Evolutionary conservation across 164 flowering plant genomes (phyloP), one percentile per base, ranked within the genome.

Genomic region (Houttuynia cordata): DNA sequence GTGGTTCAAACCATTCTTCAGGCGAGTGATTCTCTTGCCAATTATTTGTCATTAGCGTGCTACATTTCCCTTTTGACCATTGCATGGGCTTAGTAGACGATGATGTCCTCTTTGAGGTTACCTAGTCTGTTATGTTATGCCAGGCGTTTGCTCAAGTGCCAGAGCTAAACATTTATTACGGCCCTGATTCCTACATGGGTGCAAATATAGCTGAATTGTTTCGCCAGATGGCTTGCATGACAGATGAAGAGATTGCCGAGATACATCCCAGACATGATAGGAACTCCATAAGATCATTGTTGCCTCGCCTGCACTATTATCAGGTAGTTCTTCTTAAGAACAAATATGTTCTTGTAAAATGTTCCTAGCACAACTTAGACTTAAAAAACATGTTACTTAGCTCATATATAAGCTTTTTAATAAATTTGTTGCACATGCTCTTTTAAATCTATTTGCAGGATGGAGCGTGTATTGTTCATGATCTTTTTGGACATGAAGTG

Each of bases 111-210:
- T 5, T 57, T 34, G 45, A 57, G n/a, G 7, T 15, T 6, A 7
- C 42, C 37, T 6, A 57, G 10, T 20, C 55, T 12, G 53, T 22
- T 53, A 62, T 53, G 41, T 34, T 57, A 51, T 65, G 41, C 24
- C 78, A 93, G 99, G 96, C 96, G 55, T 93, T 90, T 81, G 79
- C 95, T 54, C 89, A 93, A 77, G 74, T 93, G 30, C 89, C 94
- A 51, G 82, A 81, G 66, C 67, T 90, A 39, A 80, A 77, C 21
- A 64, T 93, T 60, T 86, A 82, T 79, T 93, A 93, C 73, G 99
- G 99, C 53, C 99, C 99, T 50, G 97, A 93, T 72, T 79, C 96
- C 51, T 93, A 93, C 76, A 93, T 93, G 97, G 99, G 99, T 71
- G 96, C 97, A 68, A 93, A 93, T 70, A 82, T 93, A 45, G 73